Percentiles rank a stretch among this genome's conserved stretches.
Conservation (phyloP, 148 eudicot species). For the Pouteria glomerata region DNA sequence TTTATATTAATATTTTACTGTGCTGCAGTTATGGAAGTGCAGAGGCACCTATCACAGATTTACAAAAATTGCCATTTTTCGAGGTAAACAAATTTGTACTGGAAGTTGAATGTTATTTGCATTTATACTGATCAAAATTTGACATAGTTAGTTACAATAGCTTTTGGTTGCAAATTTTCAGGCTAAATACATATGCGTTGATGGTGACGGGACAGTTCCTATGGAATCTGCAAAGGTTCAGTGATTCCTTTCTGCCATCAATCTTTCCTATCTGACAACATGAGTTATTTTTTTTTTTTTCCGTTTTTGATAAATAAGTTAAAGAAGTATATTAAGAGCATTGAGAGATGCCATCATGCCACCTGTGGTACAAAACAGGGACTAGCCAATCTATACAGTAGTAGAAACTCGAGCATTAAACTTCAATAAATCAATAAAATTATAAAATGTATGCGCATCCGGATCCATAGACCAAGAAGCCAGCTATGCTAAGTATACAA, state of each 20-base stretch:
- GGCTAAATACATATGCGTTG: conserved; percentile 57
- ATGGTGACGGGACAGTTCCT: conserved; percentile 99
- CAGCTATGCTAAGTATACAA: too few relatives aligned
- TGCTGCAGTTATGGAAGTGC: conserved; percentile 84
- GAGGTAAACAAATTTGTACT: conserved; percentile 29
- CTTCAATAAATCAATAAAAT: too few relatives aligned
- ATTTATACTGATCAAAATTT: too few relatives aligned
- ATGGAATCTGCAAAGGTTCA: conserved; percentile 89
- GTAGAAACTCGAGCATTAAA: too few relatives aligned
- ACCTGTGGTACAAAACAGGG: too few relatives aligned
- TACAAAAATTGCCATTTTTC: conserved; percentile 53
- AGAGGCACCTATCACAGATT: conserved; percentile 58
- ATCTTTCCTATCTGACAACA: background rate
- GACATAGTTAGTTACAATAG: conserved; percentile 5
- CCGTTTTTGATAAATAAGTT: too few relatives aligned
- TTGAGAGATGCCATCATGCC: too few relatives aligned
- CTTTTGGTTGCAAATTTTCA: conserved; percentile 24
- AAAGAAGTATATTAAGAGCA: too few relatives aligned
- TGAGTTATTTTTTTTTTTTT: background rate
- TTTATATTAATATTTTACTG: conserved; percentile 11
- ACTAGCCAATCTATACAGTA: too few relatives aligned
- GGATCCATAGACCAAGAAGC: too few relatives aligned
- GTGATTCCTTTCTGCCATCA: background rate
- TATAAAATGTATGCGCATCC: too few relatives aligned
- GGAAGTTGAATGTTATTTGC: background rate